These are phyloP conservation scores for Ceratocystis cubensis DNA, from an alignment of 2,329 filamentous ascomycete genomes.

Conservation along the genomic window DNA sequence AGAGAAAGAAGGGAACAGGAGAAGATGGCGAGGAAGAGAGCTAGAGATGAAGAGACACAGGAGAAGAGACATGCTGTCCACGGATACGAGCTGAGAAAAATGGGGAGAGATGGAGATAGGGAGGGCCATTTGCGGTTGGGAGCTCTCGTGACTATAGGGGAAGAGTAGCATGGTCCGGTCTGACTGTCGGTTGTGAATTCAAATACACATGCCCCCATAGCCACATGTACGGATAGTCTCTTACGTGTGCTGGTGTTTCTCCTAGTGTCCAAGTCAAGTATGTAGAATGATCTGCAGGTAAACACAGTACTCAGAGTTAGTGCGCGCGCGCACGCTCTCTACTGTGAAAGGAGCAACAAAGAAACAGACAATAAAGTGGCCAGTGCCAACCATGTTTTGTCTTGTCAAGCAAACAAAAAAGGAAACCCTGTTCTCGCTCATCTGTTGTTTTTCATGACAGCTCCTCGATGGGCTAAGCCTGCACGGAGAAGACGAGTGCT, in stretches of 20 bases:
- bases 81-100: neutral
- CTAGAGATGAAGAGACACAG: too few relatives aligned
- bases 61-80: neutral
- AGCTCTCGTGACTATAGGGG: neutral
- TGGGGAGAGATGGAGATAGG: neutral
- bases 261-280: neutral
- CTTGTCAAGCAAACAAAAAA: neutral
- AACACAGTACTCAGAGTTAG: neutral
- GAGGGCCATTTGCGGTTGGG: neutral
- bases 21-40: too few relatives aligned
- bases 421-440: too few relatives aligned
- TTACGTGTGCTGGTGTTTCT: too few relatives aligned
- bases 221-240: too few relatives aligned
- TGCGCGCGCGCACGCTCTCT: neutral
- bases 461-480: too few relatives aligned
- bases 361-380: constrained; percentile 1
- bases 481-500: too few relatives aligned
- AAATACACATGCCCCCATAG: too few relatives aligned
- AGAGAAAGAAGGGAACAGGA: neutral
- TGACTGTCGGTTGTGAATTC: too few relatives aligned
- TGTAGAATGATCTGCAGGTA: neutral
- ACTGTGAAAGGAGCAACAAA: constrained; percentile 5
- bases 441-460: too few relatives aligned
- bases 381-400: constrained; percentile 2
- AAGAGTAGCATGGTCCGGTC: too few relatives aligned